A percentile compares a stretch with the other conserved stretches of the same genome.
phyloP scores from a whole-genome alignment of 257 asterid genomes.

The Solanum okadae region DNA sequence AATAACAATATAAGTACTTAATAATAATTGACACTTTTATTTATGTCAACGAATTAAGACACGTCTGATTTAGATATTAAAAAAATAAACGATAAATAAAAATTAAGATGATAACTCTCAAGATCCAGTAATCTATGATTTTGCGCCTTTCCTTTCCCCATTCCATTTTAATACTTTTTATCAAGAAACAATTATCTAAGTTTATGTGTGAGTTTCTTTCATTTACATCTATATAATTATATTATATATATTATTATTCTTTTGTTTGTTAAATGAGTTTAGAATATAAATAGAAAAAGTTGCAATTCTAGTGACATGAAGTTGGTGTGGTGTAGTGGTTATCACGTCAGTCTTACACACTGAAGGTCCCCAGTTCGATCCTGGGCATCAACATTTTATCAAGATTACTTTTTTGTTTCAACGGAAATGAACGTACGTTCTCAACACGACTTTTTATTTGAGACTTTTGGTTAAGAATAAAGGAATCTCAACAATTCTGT shows the following conservation, averaged over 20 bases:
- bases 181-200: neutral
- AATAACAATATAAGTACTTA: no score
- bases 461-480: no score
- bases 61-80: no score
- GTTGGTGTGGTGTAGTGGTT: constrained; percentile 55
- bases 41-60: neutral
- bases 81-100: neutral
- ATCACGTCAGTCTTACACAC: constrained; percentile 49
- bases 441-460: no score
- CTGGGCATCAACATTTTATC: constrained; percentile 36
- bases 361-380: constrained; percentile 51
- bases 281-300: accelerated
- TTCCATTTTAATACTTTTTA: neutral
- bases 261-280: neutral
- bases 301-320: accelerated
- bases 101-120: no score
- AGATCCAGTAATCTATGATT: neutral
- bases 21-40: neutral
- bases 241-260: neutral
- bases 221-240: neutral
- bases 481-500: neutral
- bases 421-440: no score
- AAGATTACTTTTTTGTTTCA: neutral
- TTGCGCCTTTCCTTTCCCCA: neutral
- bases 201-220: neutral